Base-by-base conservation (phyloP, 31 red algal genomes). In the Odonthalia washingtoniensis region DNA sequence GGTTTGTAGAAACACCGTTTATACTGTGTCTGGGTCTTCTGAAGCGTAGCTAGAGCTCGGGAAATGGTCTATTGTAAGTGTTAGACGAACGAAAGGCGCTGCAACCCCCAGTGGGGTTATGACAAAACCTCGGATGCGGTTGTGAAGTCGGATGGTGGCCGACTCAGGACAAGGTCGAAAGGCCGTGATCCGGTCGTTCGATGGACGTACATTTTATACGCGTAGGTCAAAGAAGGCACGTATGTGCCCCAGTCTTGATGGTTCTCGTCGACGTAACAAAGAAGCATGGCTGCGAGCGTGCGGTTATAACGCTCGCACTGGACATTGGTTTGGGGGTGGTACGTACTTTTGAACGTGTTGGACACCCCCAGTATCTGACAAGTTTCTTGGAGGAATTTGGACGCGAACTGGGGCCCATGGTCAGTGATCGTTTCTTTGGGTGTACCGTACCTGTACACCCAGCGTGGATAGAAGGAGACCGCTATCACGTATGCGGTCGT, bases 251-350 rank as follows among this genome's bases (percentile, higher is more conserved):
- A 61, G 24, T 61, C 52, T 17, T 14, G 16, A 14, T 16, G 67
- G 30, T 72, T 12, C 21, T 72, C 14, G 12, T 17, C 14, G 21
- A 72, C 67, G 32, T 72, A 72, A 30, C 30, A 72, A 28, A 16
- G 16, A 12, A 72, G 32, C 30, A 32, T 32, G 14, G 16, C 30
- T 28, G 30, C 12, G 21, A 72, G 21, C 30, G 67, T 27, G 72
- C 32, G 72, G 39, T 75, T 4, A 39, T 40, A 75, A 4, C 72
- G 72, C 5, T 75, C 72, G 35, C 27, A 32, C 17, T 75, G 72
- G 35, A 32, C 72, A 5, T 42, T 75, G 4, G 3, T 39, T 42
- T 39, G 32, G 4, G 4, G 72, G 31, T 79, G 5, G 30, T 72
- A 27, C 14, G 14, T 72, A 12, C 21, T 72, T 12, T 17, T 72